phyloP scores from a whole-genome alignment of 1,284 basidiomycete genomes.

The Ganoderma leucocontextum region DNA sequence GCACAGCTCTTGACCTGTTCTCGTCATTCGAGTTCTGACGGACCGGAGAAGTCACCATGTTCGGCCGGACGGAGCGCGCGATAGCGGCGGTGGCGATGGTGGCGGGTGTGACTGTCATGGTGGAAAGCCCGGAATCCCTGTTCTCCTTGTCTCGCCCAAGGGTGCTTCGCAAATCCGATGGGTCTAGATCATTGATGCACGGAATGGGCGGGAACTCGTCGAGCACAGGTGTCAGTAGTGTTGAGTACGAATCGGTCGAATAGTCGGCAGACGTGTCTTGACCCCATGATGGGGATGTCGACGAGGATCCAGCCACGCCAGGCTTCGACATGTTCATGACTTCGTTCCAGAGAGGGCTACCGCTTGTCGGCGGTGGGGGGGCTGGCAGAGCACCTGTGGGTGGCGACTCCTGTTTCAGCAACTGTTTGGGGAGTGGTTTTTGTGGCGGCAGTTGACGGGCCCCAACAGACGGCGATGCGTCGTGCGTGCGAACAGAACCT shows the following conservation, averaged over 20 bases:
- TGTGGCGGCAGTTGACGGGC: slow-evolving; percentile 36
- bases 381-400: slow-evolving; percentile 26
- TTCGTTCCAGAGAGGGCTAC: slow-evolving; percentile 38
- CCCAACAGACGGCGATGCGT: slow-evolving; percentile 17
- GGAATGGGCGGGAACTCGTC: slow-evolving; percentile 35
- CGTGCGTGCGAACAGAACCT: slow-evolving; percentile 21
- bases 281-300: neutral
- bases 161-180: slow-evolving; percentile 31
- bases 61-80: slow-evolving; percentile 40
- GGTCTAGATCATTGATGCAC: slow-evolving; percentile 21
- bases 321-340: slow-evolving; percentile 34
- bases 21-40: slow-evolving; percentile 21
- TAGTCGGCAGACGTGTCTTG: slow-evolving; percentile 28
- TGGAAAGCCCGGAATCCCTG: slow-evolving; percentile 44
- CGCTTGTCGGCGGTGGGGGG: slow-evolving; percentile 31
- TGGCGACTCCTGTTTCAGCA: slow-evolving; percentile 34
- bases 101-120: slow-evolving; percentile 44
- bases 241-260: slow-evolving; percentile 27
- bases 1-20: slow-evolving; percentile 20
- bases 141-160: slow-evolving; percentile 42
- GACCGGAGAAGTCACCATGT: slow-evolving; percentile 38
- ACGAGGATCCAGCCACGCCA: slow-evolving; percentile 12
- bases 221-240: slow-evolving; percentile 30
- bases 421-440: slow-evolving; percentile 37
- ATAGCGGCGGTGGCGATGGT: slow-evolving; percentile 43